Evolutionary conservation across 306 rosid genomes (phyloP).

Genomic region (Cicer arietinum): DNA sequence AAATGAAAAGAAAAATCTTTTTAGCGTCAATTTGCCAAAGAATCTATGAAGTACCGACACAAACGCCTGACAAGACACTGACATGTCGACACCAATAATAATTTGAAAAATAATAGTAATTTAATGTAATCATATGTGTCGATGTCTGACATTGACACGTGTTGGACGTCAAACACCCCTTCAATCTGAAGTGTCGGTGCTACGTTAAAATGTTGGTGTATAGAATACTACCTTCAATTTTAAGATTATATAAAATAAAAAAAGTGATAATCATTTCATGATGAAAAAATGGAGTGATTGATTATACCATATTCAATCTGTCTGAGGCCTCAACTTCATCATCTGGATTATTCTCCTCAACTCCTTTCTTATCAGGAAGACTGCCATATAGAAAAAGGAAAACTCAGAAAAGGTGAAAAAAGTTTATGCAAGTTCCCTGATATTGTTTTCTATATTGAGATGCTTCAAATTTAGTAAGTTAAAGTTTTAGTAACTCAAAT

Average conservation of each 20-base stretch:
- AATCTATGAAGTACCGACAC: not conserved
- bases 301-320: slow-evolving; percentile 70
- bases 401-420: slow-evolving; percentile 19
- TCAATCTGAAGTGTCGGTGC: not conserved
- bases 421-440: not conserved
- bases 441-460: slow-evolving; percentile 17
- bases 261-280: slow-evolving; percentile 11
- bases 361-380: slow-evolving; percentile 71
- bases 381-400: slow-evolving; percentile 55
- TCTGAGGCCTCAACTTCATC: slow-evolving; percentile 55
- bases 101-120: not conserved
- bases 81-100: not conserved
- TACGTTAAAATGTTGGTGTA: too few species aligned
- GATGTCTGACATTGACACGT: not conserved
- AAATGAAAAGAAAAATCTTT: slow-evolving; percentile 19
- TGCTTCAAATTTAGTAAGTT: slow-evolving; percentile 23
- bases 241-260: not conserved
- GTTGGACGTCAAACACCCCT: not conserved
- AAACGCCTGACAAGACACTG: not conserved
- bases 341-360: slow-evolving; percentile 55
- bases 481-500: slow-evolving; percentile 5
- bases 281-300: slow-evolving; percentile 16
- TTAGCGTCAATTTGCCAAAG: not conserved
- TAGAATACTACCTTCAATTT: not conserved
- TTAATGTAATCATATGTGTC: not conserved